Evolutionary conservation across 352 stramenopile species (phyloP).

Genomic region (Pythium vanterpoolii): DNA sequence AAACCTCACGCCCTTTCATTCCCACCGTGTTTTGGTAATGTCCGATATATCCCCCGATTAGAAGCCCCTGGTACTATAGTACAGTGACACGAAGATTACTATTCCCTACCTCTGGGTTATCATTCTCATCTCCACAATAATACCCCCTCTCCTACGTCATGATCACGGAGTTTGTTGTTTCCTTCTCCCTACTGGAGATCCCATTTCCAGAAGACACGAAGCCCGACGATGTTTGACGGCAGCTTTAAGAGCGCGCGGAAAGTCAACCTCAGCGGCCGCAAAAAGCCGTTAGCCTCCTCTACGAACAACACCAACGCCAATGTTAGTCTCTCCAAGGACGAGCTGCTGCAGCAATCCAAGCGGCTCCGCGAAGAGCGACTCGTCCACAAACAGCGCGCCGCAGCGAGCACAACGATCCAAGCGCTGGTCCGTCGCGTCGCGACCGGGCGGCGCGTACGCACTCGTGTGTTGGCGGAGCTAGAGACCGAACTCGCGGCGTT

Average conservation of each 20-base stretch:
- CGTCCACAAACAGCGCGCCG: slow-evolving; percentile 32
- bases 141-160: not conserved
- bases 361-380: slow-evolving; percentile 51
- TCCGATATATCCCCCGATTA: not conserved
- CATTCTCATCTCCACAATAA: not conserved
- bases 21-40: not conserved
- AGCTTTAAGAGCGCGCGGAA: slow-evolving; percentile 67
- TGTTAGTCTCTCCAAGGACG: slow-evolving; percentile 38
- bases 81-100: not conserved
- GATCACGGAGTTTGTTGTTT: no score
- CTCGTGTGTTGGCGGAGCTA: slow-evolving; percentile 34
- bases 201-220: not conserved
- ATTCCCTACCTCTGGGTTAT: not conserved
- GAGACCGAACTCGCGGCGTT: slow-evolving; percentile 38
- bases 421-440: slow-evolving; percentile 36
- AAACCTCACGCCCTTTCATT: not conserved
- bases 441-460: slow-evolving; percentile 23
- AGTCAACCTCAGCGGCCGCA: slow-evolving; percentile 65
- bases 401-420: slow-evolving; percentile 53
- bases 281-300: slow-evolving; percentile 32
- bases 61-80: not conserved
- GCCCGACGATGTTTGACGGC: slow-evolving; percentile 59
- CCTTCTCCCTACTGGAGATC: not conserved
- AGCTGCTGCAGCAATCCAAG: slow-evolving; percentile 55
- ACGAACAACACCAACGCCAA: slow-evolving; percentile 7